Evolutionary conservation across 768 basidiomycete genomes (phyloP), one percentile per base, ranked within the genome.

Genomic region (Termitomyces eurrhizus): DNA sequence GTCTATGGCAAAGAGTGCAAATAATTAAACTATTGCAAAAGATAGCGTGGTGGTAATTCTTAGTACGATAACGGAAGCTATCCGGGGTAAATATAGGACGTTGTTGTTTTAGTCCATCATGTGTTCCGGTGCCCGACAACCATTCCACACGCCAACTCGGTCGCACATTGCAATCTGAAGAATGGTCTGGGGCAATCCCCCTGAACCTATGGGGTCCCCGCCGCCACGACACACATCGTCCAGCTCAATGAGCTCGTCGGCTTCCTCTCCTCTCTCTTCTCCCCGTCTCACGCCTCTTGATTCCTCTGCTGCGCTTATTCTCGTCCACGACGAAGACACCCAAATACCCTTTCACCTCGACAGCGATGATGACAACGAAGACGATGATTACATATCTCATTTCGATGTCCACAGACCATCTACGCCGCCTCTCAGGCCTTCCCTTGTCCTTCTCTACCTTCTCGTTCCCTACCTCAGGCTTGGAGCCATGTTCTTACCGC

Each of bases 391-490:
- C 33, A 80, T 80, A 60, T 77, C 79, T 0, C 73, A 79, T 52
- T 77, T 79, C 62, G 77, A 81, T 63, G 69, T 77, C 7, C 72
- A 74, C 41, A 74, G 75, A 65, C 68, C 73, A 13, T 77, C 74
- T 11, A 72, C 77, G 49, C 82, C 82, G n/a, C 82, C 85, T 3
- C 81, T 90, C 53, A 70, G 81, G 12, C 80, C 87, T 4, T 73
- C 79, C 14, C 66, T 80, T 54, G 81, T 90, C 52, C 85, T 91
- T 66, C 75, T 90, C 11, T 88, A 90, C 72, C 85, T 92, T 58
- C 73, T 89, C 55, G 75, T 83, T 4, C 88, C 89, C 7, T 87
- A 82, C 67, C 79, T 90, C 66, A 88, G 84, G 66, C 80, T 91
- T 29, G 90, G 90, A 26, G 88, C 88, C 32, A 76, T 91, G 59